Conservation (phyloP, 805 yeast species). For the Starmerella sirachaensis region DNA sequence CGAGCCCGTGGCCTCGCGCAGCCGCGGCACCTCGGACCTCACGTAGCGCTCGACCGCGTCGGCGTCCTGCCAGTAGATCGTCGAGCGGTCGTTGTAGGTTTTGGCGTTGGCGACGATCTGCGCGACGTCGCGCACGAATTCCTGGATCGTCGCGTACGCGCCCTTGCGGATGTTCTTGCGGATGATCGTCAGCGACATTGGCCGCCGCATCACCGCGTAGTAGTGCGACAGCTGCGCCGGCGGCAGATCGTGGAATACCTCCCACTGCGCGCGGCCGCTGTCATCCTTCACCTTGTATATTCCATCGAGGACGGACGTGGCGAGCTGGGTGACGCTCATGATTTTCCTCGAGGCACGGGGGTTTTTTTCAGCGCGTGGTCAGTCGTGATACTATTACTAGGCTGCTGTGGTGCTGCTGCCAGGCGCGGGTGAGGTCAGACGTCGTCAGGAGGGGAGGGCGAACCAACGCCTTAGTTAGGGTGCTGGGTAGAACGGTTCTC, state of each 20-base stretch:
- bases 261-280: slow-evolving; percentile 36
- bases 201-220: slow-evolving; percentile 62
- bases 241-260: slow-evolving; percentile 63
- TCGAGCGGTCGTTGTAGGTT: slow-evolving; percentile 60
- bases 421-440: background rate
- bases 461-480: background rate
- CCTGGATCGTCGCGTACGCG: slow-evolving; percentile 49
- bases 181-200: slow-evolving; percentile 70
- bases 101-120: slow-evolving; percentile 88
- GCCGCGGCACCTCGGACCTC: slow-evolving; percentile 37
- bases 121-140: slow-evolving; percentile 63
- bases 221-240: slow-evolving; percentile 62
- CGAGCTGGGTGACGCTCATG: slow-evolving; percentile 8
- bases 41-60: slow-evolving; percentile 43
- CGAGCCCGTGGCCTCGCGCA: slow-evolving; percentile 31
- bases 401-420: background rate
- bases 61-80: slow-evolving; percentile 60
- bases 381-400: background rate
- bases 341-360: no score
- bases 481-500: background rate
- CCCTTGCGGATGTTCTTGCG: slow-evolving; percentile 41
- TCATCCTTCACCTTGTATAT: slow-evolving; percentile 26
- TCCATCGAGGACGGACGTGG: slow-evolving; percentile 23
- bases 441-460: background rate
- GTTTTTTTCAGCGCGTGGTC: no score